phyloP scores from a whole-genome alignment of 2,329 filamentous ascomycete species.

The Fonsecaea pugnacius region DNA sequence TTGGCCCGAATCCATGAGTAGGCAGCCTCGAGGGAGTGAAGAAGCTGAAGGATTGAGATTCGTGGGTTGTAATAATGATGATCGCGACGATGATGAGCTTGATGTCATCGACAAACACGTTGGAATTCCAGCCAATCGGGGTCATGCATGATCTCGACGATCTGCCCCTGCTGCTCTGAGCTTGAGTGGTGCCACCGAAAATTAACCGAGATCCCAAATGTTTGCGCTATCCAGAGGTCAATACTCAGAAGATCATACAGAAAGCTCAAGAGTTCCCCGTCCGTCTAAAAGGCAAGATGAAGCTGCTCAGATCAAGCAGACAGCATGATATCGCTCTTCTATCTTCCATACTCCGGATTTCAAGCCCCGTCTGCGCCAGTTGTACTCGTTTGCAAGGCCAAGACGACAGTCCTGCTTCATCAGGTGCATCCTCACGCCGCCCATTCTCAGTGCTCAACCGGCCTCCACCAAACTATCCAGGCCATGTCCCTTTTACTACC shows the following conservation, averaged over 20 bases:
- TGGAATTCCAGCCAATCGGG: background rate
- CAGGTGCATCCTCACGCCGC: slow-evolving; percentile 40
- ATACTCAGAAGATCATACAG: background rate
- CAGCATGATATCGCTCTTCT: slow-evolving; percentile 25
- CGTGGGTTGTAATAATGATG: background rate
- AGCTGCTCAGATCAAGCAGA: slow-evolving; percentile 8
- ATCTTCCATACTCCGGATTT: slow-evolving; percentile 28
- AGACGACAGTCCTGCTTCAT: background rate
- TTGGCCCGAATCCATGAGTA: background rate
- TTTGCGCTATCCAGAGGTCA: background rate
- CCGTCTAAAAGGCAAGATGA: slow-evolving; percentile 12
- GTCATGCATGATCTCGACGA: background rate
- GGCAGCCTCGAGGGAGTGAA: background rate
- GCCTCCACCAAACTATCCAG: slow-evolving; percentile 83
- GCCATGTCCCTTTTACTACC: slow-evolving; percentile 84
- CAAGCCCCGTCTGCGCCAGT: slow-evolving; percentile 65
- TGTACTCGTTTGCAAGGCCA: slow-evolving; percentile 60
- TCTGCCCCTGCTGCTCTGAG: background rate
- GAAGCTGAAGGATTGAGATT: background rate
- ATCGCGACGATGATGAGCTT: background rate
- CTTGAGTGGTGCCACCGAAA: background rate
- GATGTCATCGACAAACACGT: background rate
- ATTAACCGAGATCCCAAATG: background rate
- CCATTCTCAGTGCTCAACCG: slow-evolving; percentile 82
- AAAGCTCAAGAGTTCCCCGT: background rate